Percentiles rank a stretch among this genome's conserved stretches.
Evolutionary conservation across 2,329 filamentous ascomycete genomes (phyloP).

Genomic region (Nothomitra cinnamomea): DNA sequence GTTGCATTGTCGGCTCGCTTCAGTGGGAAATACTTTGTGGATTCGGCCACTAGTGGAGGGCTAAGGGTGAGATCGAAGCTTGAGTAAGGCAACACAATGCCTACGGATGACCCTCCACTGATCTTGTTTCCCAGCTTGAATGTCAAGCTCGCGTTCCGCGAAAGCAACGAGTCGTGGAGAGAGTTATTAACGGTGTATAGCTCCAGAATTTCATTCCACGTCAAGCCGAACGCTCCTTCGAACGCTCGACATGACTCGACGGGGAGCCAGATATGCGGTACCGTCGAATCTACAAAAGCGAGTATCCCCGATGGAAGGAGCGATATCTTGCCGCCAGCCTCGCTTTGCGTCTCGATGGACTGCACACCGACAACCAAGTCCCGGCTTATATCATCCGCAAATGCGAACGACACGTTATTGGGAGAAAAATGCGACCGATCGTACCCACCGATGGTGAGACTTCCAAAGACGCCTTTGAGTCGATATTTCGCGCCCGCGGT

Average conservation of each 20-base stretch:
- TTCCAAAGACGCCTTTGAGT: background rate
- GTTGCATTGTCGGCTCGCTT: constrained; percentile 14
- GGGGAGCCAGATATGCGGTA: constrained; percentile 21
- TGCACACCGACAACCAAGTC: background rate
- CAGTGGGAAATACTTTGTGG: constrained; percentile 19
- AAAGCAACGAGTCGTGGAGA: constrained; percentile 13
- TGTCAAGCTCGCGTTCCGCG: constrained; percentile 17
- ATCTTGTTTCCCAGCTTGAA: constrained; percentile 14
- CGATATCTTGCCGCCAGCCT: background rate
- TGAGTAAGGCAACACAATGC: constrained; percentile 18
- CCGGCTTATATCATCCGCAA: background rate
- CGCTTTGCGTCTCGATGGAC: background rate
- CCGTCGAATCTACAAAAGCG: constrained; percentile 19
- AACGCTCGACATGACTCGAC: constrained; percentile 18
- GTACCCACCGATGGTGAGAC: constrained; percentile 2
- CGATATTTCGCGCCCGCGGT: constrained; percentile 16
- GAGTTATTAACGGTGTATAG: constrained; percentile 18
- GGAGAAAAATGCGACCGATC: background rate
- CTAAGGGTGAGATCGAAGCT: constrained; percentile 18
- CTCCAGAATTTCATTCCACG: constrained; percentile 14
- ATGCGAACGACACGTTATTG: background rate
- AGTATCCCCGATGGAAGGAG: background rate
- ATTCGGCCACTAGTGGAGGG: constrained; percentile 13
- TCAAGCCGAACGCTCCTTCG: constrained; percentile 19
- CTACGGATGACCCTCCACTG: constrained; percentile 11